Conservation (phyloP, 2,329 filamentous ascomycete genomes). For the Verticillium nonalfalfae region DNA sequence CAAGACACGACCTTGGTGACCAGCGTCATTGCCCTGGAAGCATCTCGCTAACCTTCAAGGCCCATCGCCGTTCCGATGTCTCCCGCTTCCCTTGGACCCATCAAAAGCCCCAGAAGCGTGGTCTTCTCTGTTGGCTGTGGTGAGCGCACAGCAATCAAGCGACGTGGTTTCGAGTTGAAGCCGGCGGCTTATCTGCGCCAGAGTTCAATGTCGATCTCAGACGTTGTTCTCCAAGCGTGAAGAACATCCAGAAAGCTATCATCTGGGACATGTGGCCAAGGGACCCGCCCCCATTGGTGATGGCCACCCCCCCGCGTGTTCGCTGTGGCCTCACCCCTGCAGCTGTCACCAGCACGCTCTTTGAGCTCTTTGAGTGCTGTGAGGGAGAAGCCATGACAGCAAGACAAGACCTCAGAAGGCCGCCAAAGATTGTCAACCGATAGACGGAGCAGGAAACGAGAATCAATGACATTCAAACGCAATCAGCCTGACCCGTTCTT, state of each 20-base stretch:
- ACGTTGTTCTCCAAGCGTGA: not conserved
- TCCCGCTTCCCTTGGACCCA: not conserved
- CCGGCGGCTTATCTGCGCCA: not conserved
- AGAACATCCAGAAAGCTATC: not conserved
- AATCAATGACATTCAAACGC: not conserved
- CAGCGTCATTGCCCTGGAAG: not conserved
- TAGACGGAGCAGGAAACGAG: not conserved
- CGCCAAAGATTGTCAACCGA: not conserved
- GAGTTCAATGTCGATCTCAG: not conserved
- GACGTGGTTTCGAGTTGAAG: not conserved
- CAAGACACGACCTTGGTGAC: not conserved
- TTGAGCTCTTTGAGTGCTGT: not conserved
- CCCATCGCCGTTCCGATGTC: not conserved
- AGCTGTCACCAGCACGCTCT: not conserved
- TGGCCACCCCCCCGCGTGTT: not conserved
- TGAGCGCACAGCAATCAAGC: not conserved
- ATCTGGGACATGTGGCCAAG: slow-evolving; percentile 2
- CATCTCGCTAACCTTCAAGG: not conserved
- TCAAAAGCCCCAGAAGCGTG: not conserved
- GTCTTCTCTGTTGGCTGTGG: not conserved
- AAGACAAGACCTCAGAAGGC: not conserved
- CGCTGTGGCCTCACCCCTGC: not conserved
- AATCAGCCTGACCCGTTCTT: not conserved
- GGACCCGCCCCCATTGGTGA: slow-evolving; percentile 3
- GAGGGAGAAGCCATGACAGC: not conserved